Evolutionary conservation across 2,329 filamentous ascomycete species (phyloP).

Genomic region (Xylogone sp.): DNA sequence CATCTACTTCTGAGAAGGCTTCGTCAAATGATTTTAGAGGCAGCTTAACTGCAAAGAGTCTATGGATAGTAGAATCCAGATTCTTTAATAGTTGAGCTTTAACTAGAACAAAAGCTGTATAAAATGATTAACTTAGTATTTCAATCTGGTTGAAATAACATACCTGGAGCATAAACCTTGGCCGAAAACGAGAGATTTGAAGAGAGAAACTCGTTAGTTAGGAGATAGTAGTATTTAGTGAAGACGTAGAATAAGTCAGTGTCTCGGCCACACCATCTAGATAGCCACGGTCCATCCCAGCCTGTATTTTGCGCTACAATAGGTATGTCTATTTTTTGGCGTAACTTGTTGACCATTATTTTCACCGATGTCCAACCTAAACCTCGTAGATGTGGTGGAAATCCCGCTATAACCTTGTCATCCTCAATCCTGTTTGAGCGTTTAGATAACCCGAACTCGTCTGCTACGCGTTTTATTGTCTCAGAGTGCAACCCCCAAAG

Average conservation of each 20-base stretch:
- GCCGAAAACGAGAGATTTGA: conserved; percentile 47
- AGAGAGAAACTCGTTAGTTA: conserved; percentile 56
- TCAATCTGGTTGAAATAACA: neutral
- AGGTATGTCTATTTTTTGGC: conserved; percentile 47
- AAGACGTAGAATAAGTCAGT: conserved; percentile 74
- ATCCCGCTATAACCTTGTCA: conserved; percentile 31
- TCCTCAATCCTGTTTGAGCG: conserved; percentile 39
- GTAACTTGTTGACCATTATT: conserved; percentile 51
- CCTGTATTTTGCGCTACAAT: conserved; percentile 56
- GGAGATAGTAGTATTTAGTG: conserved; percentile 64
- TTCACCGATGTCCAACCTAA: conserved; percentile 61
- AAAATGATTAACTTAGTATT: conserved; percentile 10
- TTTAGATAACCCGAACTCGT: conserved; percentile 56
- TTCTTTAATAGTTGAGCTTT: conserved; percentile 66
- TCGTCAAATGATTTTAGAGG: conserved; percentile 63
- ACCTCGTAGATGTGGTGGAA: conserved; percentile 46
- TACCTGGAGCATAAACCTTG: conserved; percentile 53
- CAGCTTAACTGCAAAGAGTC: conserved; percentile 45
- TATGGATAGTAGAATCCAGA: conserved; percentile 65
- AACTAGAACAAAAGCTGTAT: conserved; percentile 54
- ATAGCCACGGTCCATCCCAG: conserved; percentile 68
- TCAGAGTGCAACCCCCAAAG: conserved; percentile 60
- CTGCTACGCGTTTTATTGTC: conserved; percentile 56
- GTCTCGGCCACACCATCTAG: conserved; percentile 68
- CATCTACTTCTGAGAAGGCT: conserved; percentile 56